Percentiles rank a stretch among this genome's conserved stretches.
Conservation (phyloP, 805 yeast genomes). For the Jamesozyma lodderae region DNA sequence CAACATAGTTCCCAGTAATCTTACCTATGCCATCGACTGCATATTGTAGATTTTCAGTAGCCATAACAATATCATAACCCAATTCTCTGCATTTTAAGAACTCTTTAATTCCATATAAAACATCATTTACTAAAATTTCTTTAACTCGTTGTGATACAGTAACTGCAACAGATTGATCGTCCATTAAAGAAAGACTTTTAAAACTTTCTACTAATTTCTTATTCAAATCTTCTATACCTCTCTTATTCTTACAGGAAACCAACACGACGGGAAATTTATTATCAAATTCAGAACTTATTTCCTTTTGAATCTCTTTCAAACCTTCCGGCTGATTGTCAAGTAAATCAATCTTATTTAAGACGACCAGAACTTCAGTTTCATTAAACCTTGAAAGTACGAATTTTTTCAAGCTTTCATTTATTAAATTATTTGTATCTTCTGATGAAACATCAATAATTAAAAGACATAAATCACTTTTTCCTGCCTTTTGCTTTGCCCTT, state of each 20-base stretch:
- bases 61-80: constrained; percentile 64
- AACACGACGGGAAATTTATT: constrained; percentile 25
- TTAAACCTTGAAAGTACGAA: constrained; percentile 32
- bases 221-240: constrained; percentile 47
- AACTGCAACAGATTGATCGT: constrained; percentile 53
- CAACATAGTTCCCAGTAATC: constrained; percentile 83
- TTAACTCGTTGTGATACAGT: constrained; percentile 65
- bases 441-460: constrained; percentile 38
- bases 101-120: constrained; percentile 62
- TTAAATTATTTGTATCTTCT: constrained; percentile 1
- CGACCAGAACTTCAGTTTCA: constrained; percentile 28
- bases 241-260: constrained; percentile 53
- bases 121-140: constrained; percentile 68
- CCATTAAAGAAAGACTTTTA: constrained; percentile 36
- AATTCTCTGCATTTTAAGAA: constrained; percentile 40
- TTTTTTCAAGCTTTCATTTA: not conserved
- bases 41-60: constrained; percentile 62
- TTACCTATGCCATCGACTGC: constrained; percentile 85
- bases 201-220: constrained; percentile 37
- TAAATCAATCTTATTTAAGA: constrained; percentile 57
- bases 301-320: constrained; percentile 9
- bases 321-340: constrained; percentile 10
- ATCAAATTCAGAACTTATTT: constrained; percentile 8
- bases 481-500: constrained; percentile 56
- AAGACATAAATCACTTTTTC: constrained; percentile 60